Conservation (phyloP, 1,284 basidiomycete species). For the Malassezia vespertilionis region DNA sequence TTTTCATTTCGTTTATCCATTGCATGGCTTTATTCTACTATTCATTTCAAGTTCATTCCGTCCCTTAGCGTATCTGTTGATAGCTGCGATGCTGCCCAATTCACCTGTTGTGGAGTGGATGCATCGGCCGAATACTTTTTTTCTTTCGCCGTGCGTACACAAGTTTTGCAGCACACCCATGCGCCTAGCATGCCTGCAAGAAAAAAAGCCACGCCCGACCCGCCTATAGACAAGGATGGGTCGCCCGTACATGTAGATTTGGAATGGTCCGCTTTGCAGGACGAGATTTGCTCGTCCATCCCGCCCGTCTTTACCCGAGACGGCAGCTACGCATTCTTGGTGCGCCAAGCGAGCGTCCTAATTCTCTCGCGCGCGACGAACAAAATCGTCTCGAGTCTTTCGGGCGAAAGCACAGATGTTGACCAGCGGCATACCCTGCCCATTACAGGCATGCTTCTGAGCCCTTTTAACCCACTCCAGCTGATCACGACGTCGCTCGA, state of each 20-base stretch:
- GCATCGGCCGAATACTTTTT: conserved; percentile 14
- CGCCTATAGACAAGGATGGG: not conserved
- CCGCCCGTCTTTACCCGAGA: conserved; percentile 19
- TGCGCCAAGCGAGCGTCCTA: conserved; percentile 29
- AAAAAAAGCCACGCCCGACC: conserved; percentile 1
- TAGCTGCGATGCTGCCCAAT: not conserved
- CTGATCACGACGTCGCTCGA: conserved; percentile 74
- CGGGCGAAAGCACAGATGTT: conserved; percentile 10
- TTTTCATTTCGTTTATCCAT: too few species aligned
- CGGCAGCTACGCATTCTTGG: conserved; percentile 35
- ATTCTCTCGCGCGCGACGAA: conserved; percentile 38
- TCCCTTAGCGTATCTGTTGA: not conserved
- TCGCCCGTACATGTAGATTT: too few species aligned
- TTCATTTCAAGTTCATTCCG: too few species aligned
- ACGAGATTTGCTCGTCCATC: conserved; percentile 5
- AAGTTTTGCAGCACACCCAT: not conserved
- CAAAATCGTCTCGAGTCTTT: conserved; percentile 39
- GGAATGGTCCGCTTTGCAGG: conserved; percentile 15
- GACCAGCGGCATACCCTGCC: conserved; percentile 22
- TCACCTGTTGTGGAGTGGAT: not conserved
- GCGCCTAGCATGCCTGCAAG: conserved; percentile 8
- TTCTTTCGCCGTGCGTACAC: conserved; percentile 9
- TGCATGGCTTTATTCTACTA: too few species aligned
- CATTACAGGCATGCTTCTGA: conserved; percentile 62
- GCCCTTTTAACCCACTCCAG: conserved; percentile 78